Evolutionary conservation across 2,329 filamentous ascomycete species (phyloP).

Genomic region (Aspergillus terreus): DNA sequence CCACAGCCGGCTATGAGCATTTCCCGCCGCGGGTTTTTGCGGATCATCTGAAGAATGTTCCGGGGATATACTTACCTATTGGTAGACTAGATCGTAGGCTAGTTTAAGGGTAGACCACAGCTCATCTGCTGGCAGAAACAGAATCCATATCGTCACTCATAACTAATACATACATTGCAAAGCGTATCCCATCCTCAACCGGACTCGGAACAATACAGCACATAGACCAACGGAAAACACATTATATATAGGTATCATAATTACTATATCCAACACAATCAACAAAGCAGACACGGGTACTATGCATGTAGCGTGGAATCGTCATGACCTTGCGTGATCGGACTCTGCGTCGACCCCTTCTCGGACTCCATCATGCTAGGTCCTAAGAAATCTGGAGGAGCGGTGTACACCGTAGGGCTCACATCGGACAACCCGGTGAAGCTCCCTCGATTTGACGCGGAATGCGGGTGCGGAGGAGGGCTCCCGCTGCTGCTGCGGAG

Average conservation of each 20-base stretch:
- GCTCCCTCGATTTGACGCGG: conserved; percentile 32
- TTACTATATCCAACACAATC: too few species aligned
- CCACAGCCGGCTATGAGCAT: conserved; percentile 21
- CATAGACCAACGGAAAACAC: too few species aligned
- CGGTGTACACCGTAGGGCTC: conserved; percentile 23
- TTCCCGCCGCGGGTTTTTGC: conserved; percentile 19
- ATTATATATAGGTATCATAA: too few species aligned
- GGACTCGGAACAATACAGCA: too few species aligned
- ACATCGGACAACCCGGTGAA: conserved; percentile 33
- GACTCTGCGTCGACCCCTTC: conserved; percentile 5
- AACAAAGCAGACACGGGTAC: too few species aligned
- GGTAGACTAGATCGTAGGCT: too few species aligned
- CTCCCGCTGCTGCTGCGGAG: conserved; percentile 52
- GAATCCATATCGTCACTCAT: too few species aligned
- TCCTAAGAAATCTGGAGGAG: conserved; percentile 17
- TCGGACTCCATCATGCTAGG: conserved; percentile 13
- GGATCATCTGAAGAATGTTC: conserved; percentile 1
- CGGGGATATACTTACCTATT: too few species aligned
- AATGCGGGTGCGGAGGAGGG: conserved; percentile 36
- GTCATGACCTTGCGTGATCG: conserved; percentile 3
- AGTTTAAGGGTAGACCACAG: too few species aligned
- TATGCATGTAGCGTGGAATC: not conserved
- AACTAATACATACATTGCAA: too few species aligned
- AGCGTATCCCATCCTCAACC: too few species aligned
- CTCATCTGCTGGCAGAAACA: too few species aligned